A percentile compares a stretch with the other conserved stretches of the same genome.
phyloP scores from a whole-genome alignment of 2,329 filamentous ascomycete species.

The Thelonectria discophora region DNA sequence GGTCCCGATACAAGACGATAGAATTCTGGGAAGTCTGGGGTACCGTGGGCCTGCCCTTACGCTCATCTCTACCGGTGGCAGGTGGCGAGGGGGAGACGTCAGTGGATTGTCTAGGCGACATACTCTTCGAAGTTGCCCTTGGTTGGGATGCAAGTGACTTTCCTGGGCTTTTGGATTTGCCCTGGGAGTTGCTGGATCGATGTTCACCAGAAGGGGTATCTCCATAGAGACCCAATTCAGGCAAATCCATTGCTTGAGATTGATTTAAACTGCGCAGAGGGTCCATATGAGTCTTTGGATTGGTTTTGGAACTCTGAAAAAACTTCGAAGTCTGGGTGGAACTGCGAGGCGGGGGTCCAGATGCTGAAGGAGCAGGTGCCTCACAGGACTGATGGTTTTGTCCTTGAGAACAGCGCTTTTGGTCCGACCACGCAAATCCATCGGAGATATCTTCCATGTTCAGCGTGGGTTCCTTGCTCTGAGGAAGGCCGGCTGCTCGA shows the following conservation, averaged over 20 bases:
- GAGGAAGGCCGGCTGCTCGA: conserved; percentile 9
- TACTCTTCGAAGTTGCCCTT: not conserved
- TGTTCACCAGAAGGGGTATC: not conserved
- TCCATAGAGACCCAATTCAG: conserved; percentile 28
- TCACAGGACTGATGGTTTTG: conserved; percentile 12
- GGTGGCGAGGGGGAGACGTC: not conserved
- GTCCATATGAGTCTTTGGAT: not conserved
- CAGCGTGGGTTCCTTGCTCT: conserved; percentile 24
- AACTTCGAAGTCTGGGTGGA: not conserved
- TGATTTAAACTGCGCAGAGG: not conserved
- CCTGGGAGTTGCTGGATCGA: not conserved
- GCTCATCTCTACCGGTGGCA: not conserved
- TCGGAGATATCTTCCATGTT: conserved; percentile 35
- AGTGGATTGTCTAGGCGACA: not conserved
- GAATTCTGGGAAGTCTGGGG: not conserved
- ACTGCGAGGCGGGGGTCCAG: not conserved
- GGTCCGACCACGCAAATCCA: conserved; percentile 36
- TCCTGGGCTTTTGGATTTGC: not conserved
- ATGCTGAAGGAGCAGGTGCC: not conserved
- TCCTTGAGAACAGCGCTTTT: conserved; percentile 32
- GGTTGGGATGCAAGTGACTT: not conserved
- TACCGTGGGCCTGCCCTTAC: not conserved
- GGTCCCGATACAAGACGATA: not conserved
- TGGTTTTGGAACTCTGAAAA: not conserved
- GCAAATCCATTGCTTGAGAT: conserved; percentile 27